phyloP scores from a whole-genome alignment of 2,329 filamentous ascomycete species.

The Juglanconis oblonga region DNA sequence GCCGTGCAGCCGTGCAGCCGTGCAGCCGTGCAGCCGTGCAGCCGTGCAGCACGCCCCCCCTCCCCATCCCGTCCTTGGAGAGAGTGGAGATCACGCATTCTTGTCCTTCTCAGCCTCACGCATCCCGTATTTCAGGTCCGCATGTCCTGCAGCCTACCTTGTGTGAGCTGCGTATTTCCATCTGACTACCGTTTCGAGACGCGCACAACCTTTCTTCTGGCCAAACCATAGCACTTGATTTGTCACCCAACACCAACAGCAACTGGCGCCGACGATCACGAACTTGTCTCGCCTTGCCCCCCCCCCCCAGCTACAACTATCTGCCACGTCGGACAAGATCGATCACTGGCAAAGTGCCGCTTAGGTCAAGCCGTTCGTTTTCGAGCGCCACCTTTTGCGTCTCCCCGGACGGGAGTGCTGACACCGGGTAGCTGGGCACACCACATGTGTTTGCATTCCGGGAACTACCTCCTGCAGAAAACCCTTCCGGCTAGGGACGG shows the following conservation, averaged over 20 bases:
- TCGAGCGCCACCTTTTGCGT: too few relatives aligned
- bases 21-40: too few relatives aligned
- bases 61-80: too few relatives aligned
- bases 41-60: not conserved
- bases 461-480: not conserved
- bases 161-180: constrained; percentile 6
- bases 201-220: not conserved
- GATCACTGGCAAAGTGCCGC: not conserved
- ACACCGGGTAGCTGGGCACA: constrained; percentile 9
- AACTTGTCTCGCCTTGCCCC: not conserved
- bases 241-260: not conserved
- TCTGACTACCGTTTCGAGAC: not conserved
- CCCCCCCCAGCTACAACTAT: not conserved
- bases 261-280: not conserved
- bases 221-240: not conserved
- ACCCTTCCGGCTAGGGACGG: not conserved
- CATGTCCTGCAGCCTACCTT: constrained; percentile 9
- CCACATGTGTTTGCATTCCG: constrained; percentile 7
- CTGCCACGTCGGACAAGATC: constrained; percentile 1
- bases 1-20: not conserved
- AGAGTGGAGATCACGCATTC: too few relatives aligned
- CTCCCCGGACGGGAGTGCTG: constrained; percentile 1
- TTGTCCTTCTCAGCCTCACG: too few relatives aligned
- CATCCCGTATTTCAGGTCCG: not conserved
- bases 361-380: too few relatives aligned